A percentile compares a stretch with the other conserved stretches of the same genome.
Conservation (phyloP, 1,284 basidiomycete genomes). For the Somion occarium region DNA sequence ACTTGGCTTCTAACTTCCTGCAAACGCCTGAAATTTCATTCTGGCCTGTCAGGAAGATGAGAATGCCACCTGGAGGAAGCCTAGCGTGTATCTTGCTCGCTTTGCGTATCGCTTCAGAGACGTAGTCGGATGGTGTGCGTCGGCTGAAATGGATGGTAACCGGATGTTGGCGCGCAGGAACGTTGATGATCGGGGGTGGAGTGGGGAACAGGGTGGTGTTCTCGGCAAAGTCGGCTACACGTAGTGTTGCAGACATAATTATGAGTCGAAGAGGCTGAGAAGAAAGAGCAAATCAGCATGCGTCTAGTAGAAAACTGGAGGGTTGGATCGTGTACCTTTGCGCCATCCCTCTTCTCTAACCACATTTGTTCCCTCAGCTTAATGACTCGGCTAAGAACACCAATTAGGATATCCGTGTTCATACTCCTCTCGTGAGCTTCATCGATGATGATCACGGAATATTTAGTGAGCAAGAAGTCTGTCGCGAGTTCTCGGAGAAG, state of each 20-base stretch:
- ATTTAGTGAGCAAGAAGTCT: conserved; percentile 88
- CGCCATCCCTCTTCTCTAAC: conserved; percentile 64
- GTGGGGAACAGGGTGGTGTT: conserved; percentile 81
- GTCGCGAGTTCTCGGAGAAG: conserved; percentile 88
- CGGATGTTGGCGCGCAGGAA: conserved; percentile 90
- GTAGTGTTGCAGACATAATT: conserved; percentile 98
- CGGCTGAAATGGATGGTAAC: conserved; percentile 95
- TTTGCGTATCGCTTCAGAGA: conserved; percentile 89
- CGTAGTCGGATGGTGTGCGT: conserved; percentile 83
- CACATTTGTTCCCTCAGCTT: conserved; percentile 86
- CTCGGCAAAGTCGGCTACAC: conserved; percentile 89
- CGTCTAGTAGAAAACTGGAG: neutral
- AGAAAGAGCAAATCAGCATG: conserved; percentile 3
- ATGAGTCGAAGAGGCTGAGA: conserved; percentile 82
- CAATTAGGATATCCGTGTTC: conserved; percentile 97
- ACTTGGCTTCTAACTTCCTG: conserved; percentile 73
- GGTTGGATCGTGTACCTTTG: conserved; percentile 66
- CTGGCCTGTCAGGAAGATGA: conserved; percentile 79
- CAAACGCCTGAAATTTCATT: conserved; percentile 68
- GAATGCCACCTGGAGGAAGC: conserved; percentile 65
- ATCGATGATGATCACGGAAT: conserved; percentile 94
- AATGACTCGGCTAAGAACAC: conserved; percentile 90
- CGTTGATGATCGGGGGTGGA: conserved; percentile 88
- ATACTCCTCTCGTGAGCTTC: conserved; percentile 98
- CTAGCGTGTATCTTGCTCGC: conserved; percentile 75